Conservation (phyloP, 306 rosid species). For the Gastrolobium bilobum region DNA sequence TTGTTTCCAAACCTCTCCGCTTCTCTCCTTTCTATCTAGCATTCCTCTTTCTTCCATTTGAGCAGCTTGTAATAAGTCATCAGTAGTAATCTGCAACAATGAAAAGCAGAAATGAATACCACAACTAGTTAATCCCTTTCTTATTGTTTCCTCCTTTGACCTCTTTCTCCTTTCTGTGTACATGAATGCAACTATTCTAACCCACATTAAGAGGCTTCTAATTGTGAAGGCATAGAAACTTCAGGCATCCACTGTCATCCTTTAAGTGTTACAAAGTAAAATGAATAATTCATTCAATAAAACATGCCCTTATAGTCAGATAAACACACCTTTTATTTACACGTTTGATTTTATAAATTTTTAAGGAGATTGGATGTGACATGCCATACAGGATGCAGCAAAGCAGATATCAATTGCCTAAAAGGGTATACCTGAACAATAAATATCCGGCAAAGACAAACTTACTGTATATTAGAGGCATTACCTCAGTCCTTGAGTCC, state of each 20-base stretch:
- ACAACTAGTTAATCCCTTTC: slow-evolving; percentile 34
- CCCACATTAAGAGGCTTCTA: slow-evolving; percentile 32
- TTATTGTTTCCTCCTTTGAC: slow-evolving; percentile 29
- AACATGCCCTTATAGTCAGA: slow-evolving; percentile 1
- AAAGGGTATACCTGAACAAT: slow-evolving; percentile 21
- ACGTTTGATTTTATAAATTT: slow-evolving; percentile 13
- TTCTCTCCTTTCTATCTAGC: slow-evolving; percentile 95
- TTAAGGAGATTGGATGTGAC: neutral
- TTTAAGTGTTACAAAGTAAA: slow-evolving; percentile 26
- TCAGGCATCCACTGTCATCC: neutral
- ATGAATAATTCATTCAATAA: slow-evolving; percentile 23
- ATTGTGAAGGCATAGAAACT: slow-evolving; percentile 7
- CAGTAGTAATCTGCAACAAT: slow-evolving; percentile 86
- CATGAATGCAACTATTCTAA: neutral
- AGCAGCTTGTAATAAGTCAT: slow-evolving; percentile 97
- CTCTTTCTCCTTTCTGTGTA: slow-evolving; percentile 11
- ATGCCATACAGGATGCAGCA: slow-evolving; percentile 35
- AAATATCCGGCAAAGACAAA: slow-evolving; percentile 36
- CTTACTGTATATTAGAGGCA: neutral
- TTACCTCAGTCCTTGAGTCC: slow-evolving; percentile 93
- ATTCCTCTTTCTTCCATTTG: slow-evolving; percentile 99
- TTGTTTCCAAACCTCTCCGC: slow-evolving; percentile 86
- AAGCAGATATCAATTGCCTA: slow-evolving; percentile 2
- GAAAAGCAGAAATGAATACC: slow-evolving; percentile 42
- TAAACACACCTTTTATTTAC: slow-evolving; percentile 21